A percentile compares a stretch with the other conserved stretches of the same genome.
phyloP scores from a whole-genome alignment of 2,329 filamentous ascomycete genomes.

The Colletotrichum ledebouriae region DNA sequence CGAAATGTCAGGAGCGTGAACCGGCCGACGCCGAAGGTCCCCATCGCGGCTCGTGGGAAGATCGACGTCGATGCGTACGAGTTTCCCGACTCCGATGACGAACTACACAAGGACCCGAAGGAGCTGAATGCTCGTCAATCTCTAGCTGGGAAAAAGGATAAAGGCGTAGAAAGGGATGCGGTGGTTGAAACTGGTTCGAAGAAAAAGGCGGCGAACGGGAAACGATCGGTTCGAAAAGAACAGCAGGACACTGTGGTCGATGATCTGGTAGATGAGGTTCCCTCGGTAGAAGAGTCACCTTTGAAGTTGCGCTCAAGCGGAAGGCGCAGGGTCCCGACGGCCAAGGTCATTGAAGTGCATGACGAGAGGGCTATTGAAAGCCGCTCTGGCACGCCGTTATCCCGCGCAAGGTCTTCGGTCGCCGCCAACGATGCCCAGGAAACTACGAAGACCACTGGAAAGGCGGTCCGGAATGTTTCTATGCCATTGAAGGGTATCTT shows the following conservation, averaged over 20 bases:
- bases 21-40: conserved; percentile 35
- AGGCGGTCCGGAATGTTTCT: conserved; percentile 12
- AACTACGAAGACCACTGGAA: conserved; percentile 9
- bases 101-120: conserved; percentile 28
- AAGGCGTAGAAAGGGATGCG: conserved; percentile 16
- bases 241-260: background rate
- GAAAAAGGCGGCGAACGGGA: background rate
- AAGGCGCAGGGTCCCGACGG: conserved; percentile 38
- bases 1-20: conserved; percentile 39
- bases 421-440: conserved; percentile 40
- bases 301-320: conserved; percentile 39
- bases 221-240: conserved; percentile 5
- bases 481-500: conserved; percentile 67
- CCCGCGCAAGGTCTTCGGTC: conserved; percentile 13
- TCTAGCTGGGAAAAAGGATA: conserved; percentile 35
- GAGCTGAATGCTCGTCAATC: conserved; percentile 2
- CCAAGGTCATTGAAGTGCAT: conserved; percentile 34
- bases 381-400: conserved; percentile 26
- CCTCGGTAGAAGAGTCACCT: conserved; percentile 28
- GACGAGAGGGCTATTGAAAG: conserved; percentile 33
- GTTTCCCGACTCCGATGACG: conserved; percentile 46
- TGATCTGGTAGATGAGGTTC: conserved; percentile 12
- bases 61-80: conserved; percentile 41
- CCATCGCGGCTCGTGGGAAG: conserved; percentile 27
- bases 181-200: conserved; percentile 1